Percentiles rank a stretch among this genome's conserved stretches.
phyloP scores from a whole-genome alignment of 352 stramenopile species.

The Globisporangium parvum region DNA sequence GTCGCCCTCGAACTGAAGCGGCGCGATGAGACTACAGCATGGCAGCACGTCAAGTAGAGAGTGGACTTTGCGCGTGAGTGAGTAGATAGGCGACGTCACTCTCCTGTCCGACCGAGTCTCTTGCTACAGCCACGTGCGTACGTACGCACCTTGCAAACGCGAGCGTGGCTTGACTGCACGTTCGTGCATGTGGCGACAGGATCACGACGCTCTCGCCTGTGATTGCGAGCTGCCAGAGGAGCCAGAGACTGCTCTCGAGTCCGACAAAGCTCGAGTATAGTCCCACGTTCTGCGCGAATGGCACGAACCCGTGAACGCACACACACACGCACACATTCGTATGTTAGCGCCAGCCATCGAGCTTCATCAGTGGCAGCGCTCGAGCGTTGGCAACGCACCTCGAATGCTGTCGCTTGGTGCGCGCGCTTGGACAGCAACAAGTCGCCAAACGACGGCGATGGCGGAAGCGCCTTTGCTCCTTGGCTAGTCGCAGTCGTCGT shows the following conservation, averaged over 20 bases:
- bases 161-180: conserved; percentile 76
- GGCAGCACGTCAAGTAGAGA: too few species aligned
- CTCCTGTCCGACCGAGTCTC: neutral
- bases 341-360: neutral
- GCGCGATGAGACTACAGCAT: conserved; percentile 60
- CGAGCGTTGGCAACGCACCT: conserved; percentile 23
- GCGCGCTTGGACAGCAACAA: conserved; percentile 53
- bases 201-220: conserved; percentile 79
- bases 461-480: conserved; percentile 14
- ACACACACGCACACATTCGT: neutral
- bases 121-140: too few species aligned
- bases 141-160: conserved; percentile 70
- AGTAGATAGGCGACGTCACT: too few species aligned
- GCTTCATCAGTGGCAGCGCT: neutral
- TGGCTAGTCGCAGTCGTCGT: neutral
- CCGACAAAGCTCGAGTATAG: conserved; percentile 84
- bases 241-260: conserved; percentile 65
- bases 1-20: conserved; percentile 74
- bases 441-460: conserved; percentile 65
- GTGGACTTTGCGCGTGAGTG: conserved; percentile 1
- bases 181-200: conserved; percentile 66
- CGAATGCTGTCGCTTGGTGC: conserved; percentile 46
- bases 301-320: conserved; percentile 2
- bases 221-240: conserved; percentile 83
- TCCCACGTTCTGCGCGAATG: conserved; percentile 46